Conservation (phyloP, 176 grass and related monocot species). For the Alopecurus myosuroides region DNA sequence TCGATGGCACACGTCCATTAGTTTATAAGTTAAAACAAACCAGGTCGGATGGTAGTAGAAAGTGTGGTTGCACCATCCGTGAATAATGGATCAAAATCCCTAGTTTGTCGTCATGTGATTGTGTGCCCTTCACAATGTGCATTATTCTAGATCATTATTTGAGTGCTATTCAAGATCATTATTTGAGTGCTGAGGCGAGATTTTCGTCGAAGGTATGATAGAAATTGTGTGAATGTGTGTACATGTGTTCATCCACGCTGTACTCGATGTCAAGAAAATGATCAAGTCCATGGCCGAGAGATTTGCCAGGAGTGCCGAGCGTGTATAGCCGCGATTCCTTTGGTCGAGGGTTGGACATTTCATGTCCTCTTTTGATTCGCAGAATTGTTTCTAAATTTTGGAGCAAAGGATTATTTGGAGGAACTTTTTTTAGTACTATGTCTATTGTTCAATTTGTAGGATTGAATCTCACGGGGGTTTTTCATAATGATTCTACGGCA, state of each 20-base stretch:
- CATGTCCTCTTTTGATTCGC: not conserved
- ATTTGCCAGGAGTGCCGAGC: not conserved
- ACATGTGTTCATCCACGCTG: not conserved
- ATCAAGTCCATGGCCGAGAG: not conserved
- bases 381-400: not conserved
- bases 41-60: not conserved
- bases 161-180: not conserved
- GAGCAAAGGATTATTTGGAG: not conserved
- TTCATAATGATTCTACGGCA: too few species aligned
- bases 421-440: not conserved
- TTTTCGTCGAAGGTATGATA: not conserved
- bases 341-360: not conserved
- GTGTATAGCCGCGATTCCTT: not conserved
- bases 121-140: not conserved
- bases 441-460: not conserved
- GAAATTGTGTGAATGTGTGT: not conserved
- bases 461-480: too few species aligned
- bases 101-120: not conserved
- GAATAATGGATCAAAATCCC: not conserved
- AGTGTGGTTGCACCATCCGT: not conserved
- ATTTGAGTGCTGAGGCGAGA: not conserved
- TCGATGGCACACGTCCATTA: slow-evolving; percentile 29
- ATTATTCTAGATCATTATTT: not conserved
- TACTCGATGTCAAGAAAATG: not conserved
- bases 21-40: slow-evolving; percentile 25